phyloP scores from a whole-genome alignment of 163 green algal species.

The Scenedesmus sp. region DNA sequence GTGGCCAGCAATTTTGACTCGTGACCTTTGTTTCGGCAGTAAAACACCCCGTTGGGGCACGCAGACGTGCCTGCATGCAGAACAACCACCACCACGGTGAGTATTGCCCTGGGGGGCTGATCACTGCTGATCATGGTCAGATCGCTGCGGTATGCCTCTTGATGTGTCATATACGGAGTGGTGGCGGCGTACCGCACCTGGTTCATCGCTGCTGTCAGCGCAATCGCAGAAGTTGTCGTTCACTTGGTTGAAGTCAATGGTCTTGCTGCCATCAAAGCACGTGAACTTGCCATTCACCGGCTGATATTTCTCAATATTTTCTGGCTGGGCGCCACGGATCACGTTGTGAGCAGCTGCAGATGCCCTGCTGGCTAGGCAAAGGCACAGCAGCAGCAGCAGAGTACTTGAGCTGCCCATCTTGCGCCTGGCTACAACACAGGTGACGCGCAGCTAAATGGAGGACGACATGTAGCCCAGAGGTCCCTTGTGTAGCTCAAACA shows the following conservation, averaged over 20 bases:
- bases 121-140: neutral
- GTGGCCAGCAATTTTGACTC: constrained; percentile 74
- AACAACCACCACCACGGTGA: neutral
- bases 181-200: constrained; percentile 70
- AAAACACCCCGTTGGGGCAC: constrained; percentile 90
- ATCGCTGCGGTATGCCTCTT: neutral
- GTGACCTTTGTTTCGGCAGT: constrained; percentile 89
- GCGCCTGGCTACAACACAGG: neutral
- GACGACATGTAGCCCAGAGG: neutral
- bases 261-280: constrained; percentile 79
- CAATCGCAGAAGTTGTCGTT: constrained; percentile 99
- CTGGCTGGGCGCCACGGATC: constrained; percentile 70
- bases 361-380: neutral
- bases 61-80: constrained; percentile 84
- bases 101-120: neutral
- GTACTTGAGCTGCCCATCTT: neutral
- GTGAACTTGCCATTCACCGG: constrained; percentile 68
- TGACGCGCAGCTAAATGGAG: neutral
- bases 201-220: constrained; percentile 94
- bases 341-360: neutral
- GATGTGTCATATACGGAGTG: neutral
- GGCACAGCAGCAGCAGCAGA: constrained; percentile 25
- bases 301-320: constrained; percentile 66
- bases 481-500: neutral
- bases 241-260: constrained; percentile 72